Evolutionary conservation across 345 rosid species (phyloP).

Genomic region (Theobroma cacao): DNA sequence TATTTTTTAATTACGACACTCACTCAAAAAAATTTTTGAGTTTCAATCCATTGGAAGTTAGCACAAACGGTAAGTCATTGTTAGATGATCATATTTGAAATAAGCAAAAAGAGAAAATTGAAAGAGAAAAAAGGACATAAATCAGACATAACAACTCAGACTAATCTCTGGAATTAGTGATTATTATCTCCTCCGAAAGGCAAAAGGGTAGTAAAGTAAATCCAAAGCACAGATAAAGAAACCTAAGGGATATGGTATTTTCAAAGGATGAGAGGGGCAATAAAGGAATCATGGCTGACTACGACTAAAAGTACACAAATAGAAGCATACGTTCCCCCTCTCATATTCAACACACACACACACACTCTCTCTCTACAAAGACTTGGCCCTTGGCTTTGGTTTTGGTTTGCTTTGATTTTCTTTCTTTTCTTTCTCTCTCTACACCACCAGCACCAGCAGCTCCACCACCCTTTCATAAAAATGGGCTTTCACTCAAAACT

Average conservation of each 20-base stretch:
- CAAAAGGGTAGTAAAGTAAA: slow-evolving; percentile 30
- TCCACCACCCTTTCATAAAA: slow-evolving; percentile 19
- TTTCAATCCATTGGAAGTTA: no score
- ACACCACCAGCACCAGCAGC: slow-evolving; percentile 10
- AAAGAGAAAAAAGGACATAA: no score
- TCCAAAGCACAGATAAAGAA: neutral
- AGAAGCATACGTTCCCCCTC: slow-evolving; percentile 20
- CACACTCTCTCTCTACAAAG: slow-evolving; percentile 13
- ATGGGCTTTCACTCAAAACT: slow-evolving; percentile 3
- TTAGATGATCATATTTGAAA: no score
- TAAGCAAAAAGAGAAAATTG: no score
- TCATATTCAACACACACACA: slow-evolving; percentile 6
- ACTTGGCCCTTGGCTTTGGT: slow-evolving; percentile 4
- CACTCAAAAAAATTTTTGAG: no score
- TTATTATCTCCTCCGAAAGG: no score
- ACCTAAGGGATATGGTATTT: neutral
- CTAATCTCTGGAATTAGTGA: no score
- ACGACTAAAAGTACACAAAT: slow-evolving; percentile 1
- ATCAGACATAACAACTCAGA: no score
- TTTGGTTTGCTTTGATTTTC: neutral
- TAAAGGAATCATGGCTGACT: slow-evolving; percentile 17
- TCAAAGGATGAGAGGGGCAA: slow-evolving; percentile 28
- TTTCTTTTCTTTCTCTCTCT: neutral
- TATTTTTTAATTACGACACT: no score
- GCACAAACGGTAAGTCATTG: no score